Conservation (phyloP, 2,329 filamentous ascomycete genomes). For the Grosmannia huntii region DNA sequence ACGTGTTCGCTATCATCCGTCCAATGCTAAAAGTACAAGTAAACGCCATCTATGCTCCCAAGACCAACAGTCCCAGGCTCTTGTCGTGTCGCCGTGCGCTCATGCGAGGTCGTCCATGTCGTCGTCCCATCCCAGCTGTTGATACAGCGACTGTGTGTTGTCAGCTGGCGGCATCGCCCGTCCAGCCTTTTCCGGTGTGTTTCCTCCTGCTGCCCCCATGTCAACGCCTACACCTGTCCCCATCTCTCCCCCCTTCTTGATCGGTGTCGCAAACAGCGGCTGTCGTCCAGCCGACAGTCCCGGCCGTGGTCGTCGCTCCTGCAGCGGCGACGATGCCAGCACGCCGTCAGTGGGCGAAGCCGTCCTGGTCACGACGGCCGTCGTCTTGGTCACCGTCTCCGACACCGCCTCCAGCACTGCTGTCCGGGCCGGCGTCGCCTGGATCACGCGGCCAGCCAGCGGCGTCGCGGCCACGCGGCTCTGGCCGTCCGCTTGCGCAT, state of each 20-base stretch:
- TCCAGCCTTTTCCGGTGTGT: background rate
- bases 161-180: slow-evolving; percentile 6
- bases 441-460: slow-evolving; percentile 8
- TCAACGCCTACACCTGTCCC: background rate
- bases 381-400: background rate
- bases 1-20: too few relatives aligned
- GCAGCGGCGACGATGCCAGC: slow-evolving; percentile 11
- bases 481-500: background rate
- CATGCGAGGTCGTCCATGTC: slow-evolving; percentile 25
- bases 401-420: background rate
- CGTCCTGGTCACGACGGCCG: background rate
- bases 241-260: slow-evolving; percentile 8
- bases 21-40: background rate
- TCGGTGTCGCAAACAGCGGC: slow-evolving; percentile 17
- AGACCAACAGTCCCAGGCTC: too few relatives aligned
- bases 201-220: background rate
- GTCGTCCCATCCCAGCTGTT: slow-evolving; percentile 45
- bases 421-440: slow-evolving; percentile 13
- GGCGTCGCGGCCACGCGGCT: slow-evolving; percentile 11
- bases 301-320: background rate
- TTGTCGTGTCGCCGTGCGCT: background rate
- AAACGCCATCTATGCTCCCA: background rate
- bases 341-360: slow-evolving; percentile 3
- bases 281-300: background rate
- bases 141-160: slow-evolving; percentile 31